Base-by-base conservation (phyloP, 2,329 filamentous ascomycete species). In the Ophiocordyceps camponoti-floridani region DNA sequence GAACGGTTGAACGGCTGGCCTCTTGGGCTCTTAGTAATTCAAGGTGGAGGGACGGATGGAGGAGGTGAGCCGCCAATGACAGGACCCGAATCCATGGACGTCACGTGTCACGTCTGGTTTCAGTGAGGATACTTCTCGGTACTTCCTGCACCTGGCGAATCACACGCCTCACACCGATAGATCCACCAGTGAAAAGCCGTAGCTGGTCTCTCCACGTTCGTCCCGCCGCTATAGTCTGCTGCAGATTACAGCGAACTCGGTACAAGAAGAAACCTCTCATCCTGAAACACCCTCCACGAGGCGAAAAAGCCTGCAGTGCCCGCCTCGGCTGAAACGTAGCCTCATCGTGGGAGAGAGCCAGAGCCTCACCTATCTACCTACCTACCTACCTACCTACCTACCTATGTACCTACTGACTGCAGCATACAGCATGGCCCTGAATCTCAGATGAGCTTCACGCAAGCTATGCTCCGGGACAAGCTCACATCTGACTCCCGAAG, bases 261-360 rank as follows among this genome's bases (percentile, higher is more conserved):
- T 38, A 38, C 35, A 11, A 18, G n/a, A 18, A 3, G 14, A n/a
- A 18, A 38, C 35, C 28, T 30, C 28, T 4, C 9, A 30, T 12
- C 23, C 5, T 23, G 23, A 12, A 30, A 30, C 28, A 12, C 28
- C 28, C 12, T 30, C 23, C 23, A 30, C 28, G 28, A 30, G 28
- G 12, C 28, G 28, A 30, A 38, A 16, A 11, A 16, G 4, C n/a
- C 33, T n/a, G 33, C 33, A n/a, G 7, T 10, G 35, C 35, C n/a
- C 35, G n/a, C 23, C 19, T 35, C 31, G 18, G 38, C 35, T 49
- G 49, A 50, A 52, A 53, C 50, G 50, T 53, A 51, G 49, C 50
- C 50, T 52, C 41, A 51, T 43, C 23, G 23, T 23, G 23, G 23
- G 23, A 23, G 23, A 23, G 3, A 23, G 23, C n/a, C n/a, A n/a